phyloP scores from a whole-genome alignment of 257 asterid genomes.

The Knoxia roxburghii region DNA sequence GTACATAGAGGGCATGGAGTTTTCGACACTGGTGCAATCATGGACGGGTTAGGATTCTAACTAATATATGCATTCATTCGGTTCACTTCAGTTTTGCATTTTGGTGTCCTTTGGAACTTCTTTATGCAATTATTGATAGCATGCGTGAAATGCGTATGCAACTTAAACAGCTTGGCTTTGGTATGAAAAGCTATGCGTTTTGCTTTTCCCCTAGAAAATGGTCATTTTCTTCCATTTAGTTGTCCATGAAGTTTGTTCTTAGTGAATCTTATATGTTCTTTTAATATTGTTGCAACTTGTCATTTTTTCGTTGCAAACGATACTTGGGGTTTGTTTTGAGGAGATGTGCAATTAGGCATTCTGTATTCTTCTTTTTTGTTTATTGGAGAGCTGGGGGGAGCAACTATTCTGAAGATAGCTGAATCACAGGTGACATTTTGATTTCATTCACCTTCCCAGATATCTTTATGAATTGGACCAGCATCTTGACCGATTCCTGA shows the following conservation, averaged over 20 bases:
- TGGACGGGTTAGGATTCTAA: constrained; percentile 60
- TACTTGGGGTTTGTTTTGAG: background rate
- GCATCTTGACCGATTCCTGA: constrained; percentile 72
- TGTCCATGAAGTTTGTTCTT: too few relatives aligned
- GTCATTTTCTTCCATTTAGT: background rate
- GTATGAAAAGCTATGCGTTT: background rate
- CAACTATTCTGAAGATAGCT: background rate
- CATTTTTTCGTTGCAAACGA: background rate
- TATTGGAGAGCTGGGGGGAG: background rate
- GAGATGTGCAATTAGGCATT: background rate
- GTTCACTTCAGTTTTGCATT: background rate
- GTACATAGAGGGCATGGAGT: constrained; percentile 98
- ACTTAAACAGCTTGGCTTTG: background rate
- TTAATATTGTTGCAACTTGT: too few relatives aligned
- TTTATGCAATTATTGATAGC: background rate
- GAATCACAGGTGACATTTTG: background rate
- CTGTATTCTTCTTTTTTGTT: background rate
- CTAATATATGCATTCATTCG: background rate
- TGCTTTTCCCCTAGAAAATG: background rate
- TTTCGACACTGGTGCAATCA: constrained; percentile 82
- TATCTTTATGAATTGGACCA: constrained; percentile 83
- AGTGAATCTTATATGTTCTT: too few relatives aligned
- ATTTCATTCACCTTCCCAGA: constrained; percentile 32
- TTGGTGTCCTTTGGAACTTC: background rate
- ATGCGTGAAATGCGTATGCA: constrained; percentile 3